These are phyloP conservation scores for Neofusicoccum parvum DNA, from an alignment of 2,329 filamentous ascomycete genomes.

Conservation along the genomic window DNA sequence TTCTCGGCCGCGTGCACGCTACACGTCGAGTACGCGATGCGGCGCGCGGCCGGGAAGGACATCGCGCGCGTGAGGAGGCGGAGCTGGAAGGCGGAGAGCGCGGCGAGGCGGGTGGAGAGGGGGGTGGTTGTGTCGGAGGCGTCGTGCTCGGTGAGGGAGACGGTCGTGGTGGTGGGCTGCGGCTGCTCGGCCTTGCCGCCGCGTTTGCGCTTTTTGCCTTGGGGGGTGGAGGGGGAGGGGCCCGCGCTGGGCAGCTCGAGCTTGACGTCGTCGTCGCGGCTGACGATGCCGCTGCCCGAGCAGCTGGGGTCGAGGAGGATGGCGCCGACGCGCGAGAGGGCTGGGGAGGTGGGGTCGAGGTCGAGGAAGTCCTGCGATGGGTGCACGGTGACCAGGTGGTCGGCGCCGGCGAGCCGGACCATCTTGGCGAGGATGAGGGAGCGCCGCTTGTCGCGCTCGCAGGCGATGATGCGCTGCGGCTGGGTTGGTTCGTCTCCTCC, in stretches of 20 bases:
- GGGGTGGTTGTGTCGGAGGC: no score
- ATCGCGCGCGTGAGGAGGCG: constrained; percentile 82
- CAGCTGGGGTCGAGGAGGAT: constrained; percentile 92
- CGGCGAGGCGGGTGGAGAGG: constrained; percentile 59
- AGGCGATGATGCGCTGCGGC: constrained; percentile 67
- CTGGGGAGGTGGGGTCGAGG: constrained; percentile 63
- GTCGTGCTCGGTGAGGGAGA: no score
- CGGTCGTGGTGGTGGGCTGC: no score
- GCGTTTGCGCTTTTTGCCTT: no score
- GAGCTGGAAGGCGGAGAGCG: constrained; percentile 80
- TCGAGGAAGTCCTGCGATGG: constrained; percentile 80
- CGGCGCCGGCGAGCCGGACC: constrained; percentile 75
- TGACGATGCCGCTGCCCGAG: constrained; percentile 92
- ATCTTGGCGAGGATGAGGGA: constrained; percentile 81
- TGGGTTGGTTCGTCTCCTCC: background rate
- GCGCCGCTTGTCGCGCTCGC: constrained; percentile 73
- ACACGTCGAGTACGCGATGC: constrained; percentile 91
- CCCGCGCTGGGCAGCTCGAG: no score
- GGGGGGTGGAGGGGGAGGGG: no score
- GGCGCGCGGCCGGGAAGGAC: constrained; percentile 58
- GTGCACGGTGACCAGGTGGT: constrained; percentile 66
- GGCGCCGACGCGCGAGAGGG: constrained; percentile 71
- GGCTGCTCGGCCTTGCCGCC: no score
- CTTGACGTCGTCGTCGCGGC: constrained; percentile 70
- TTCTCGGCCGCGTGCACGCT: constrained; percentile 88